phyloP scores from a whole-genome alignment of 768 basidiomycete genomes.

The Lyophyllum semitale region DNA sequence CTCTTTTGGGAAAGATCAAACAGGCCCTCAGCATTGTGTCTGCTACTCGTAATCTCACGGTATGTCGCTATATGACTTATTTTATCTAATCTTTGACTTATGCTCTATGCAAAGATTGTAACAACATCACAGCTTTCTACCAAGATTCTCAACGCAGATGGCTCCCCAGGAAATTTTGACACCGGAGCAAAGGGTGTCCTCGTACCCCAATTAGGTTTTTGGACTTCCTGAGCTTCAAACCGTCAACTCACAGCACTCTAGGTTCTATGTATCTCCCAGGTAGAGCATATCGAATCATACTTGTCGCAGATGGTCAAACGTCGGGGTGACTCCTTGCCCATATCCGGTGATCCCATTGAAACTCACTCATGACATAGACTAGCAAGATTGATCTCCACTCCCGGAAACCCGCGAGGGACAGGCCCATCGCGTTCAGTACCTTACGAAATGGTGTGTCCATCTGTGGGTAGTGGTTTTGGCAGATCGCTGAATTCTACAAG shows the following conservation, averaged over 20 bases:
- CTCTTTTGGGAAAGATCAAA: constrained; percentile 53
- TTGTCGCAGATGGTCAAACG: constrained; percentile 32
- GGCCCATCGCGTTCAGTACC: constrained; percentile 8
- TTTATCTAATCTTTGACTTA: not conserved
- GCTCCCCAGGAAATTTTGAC: constrained; percentile 65
- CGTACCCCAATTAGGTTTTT: constrained; percentile 64
- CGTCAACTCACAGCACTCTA: constrained; percentile 14
- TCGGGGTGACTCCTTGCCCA: constrained; percentile 33
- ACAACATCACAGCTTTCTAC: constrained; percentile 72
- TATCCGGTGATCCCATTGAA: not conserved
- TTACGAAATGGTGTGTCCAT: constrained; percentile 19
- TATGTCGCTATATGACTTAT: constrained; percentile 23
- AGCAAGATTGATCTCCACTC: constrained; percentile 33
- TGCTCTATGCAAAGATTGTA: constrained; percentile 33
- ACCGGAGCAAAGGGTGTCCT: constrained; percentile 63
- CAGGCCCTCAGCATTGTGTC: constrained; percentile 52
- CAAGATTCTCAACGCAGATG: constrained; percentile 65
- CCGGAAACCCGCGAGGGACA: constrained; percentile 24
- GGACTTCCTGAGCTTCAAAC: constrained; percentile 6
- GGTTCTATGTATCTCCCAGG: constrained; percentile 41
- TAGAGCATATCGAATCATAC: constrained; percentile 36
- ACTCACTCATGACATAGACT: constrained; percentile 16
- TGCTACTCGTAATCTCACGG: constrained; percentile 50
- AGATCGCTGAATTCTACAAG: not conserved
- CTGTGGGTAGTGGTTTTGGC: not conserved